Percentiles rank a stretch among this genome's conserved stretches.
phyloP scores from a whole-genome alignment of 164 flowering plant genomes.

The Sextonia rubra region DNA sequence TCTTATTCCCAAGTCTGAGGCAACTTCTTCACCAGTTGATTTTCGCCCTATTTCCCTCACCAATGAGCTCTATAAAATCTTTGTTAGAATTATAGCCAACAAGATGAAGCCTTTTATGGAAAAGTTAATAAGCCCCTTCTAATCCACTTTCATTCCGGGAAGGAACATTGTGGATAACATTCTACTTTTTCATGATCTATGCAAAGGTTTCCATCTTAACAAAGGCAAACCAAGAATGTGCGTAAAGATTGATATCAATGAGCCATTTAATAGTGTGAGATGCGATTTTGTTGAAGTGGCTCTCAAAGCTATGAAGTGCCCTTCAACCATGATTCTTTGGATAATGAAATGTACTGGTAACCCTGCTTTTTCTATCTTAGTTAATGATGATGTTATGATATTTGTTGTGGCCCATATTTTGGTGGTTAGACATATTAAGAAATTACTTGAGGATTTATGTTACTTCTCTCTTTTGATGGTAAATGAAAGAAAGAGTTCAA shows the following conservation, averaged over 20 bases:
- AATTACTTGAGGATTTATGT: background rate
- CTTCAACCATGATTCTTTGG: background rate
- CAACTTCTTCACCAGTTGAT: background rate
- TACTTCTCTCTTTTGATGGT: background rate
- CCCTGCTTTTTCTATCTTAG: background rate
- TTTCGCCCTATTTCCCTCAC: background rate
- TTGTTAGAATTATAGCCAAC: too few species aligned
- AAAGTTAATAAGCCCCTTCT: background rate
- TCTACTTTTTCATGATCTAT: background rate
- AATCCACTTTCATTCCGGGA: background rate
- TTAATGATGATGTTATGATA: background rate
- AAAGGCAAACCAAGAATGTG: background rate
- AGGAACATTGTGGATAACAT: background rate
- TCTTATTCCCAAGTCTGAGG: background rate
- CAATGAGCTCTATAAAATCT: background rate
- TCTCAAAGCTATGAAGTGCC: background rate
- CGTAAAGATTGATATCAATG: background rate
- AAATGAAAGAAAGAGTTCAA: background rate
- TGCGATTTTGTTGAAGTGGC: background rate
- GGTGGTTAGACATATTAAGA: background rate
- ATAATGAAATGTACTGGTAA: background rate
- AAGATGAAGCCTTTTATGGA: background rate
- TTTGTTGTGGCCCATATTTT: background rate
- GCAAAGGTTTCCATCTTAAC: background rate
- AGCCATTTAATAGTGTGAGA: background rate